Base-by-base conservation (phyloP, 192 early-diverging fungal species). In the Lobosporangium transversale region DNA sequence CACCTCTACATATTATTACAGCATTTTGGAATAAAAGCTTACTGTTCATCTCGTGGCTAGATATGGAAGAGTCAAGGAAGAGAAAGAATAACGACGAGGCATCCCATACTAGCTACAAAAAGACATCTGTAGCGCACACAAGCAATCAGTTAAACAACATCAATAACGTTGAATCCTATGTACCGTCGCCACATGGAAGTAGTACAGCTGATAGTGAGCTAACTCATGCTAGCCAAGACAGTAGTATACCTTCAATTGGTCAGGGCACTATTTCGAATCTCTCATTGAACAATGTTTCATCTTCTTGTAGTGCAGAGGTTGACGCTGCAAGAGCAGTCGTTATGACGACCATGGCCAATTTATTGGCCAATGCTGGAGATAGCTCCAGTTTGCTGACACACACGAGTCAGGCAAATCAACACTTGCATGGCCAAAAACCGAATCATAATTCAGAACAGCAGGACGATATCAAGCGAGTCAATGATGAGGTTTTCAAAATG, bases 401-500 rank as follows among this genome's bases (percentile, higher is more conserved):
- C 6, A n/a, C 53, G 18, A 18, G 3, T 2, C 37, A 58, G 36
- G 2, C 55, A 8, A 11, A 24, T n/a, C 55, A n/a, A 11, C 58
- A 50, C 4, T 4, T 32, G 12, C 12, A 35, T 2, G 21, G 6
- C 23, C 4, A n/a, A 24, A n/a, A n/a, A n/a, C n/a, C 17, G 23
- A 50, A 12, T 12, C 48, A 29, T 29, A 3, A 45, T 44, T 23
- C 43, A 1, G 24, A 58, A 24, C 42, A 43, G 33, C 52, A 30
- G 7, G 50, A 53, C 15, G 45, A 33, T 31, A 33, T 33, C 15
- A 17, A 26, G 24, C n/a, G 50, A 32, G 56, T 66, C 10, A 61
- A 40, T 31, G 58, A 55, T 1, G 73, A 76, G 29, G 59, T 76
- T n/a, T 21, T 76, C 12, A 45, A 35, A 17, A 67, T 76, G 73